Percentiles rank a stretch among this genome's conserved stretches.
phyloP scores from a whole-genome alignment of 2,329 filamentous ascomycete genomes.

The Alternaria arbusti region DNA sequence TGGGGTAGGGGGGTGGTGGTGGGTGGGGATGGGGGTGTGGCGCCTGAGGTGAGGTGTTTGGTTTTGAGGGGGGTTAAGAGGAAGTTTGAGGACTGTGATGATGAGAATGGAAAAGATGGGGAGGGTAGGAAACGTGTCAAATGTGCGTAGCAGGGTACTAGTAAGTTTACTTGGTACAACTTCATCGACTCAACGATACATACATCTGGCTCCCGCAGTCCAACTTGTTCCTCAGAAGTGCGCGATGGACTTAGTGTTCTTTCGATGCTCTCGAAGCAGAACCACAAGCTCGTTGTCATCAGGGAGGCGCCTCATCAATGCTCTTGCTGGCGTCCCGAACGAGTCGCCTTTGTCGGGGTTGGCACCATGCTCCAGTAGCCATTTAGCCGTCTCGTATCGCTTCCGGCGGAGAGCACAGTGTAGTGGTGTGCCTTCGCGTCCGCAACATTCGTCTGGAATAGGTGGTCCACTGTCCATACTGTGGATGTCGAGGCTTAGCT shows the following conservation, averaged over 20 bases:
- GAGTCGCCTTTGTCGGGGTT: conserved; percentile 9
- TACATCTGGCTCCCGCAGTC: not conserved
- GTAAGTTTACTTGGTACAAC: not conserved
- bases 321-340: not conserved
- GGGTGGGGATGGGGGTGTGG: not conserved
- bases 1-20: not conserved
- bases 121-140: not conserved
- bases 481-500: conserved; percentile 8
- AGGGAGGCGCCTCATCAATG: not conserved
- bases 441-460: not conserved
- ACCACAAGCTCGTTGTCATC: not conserved
- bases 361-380: conserved; percentile 16
- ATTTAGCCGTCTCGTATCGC: conserved; percentile 11
- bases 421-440: not conserved
- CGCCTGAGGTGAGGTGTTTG: not conserved
- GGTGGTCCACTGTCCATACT: not conserved
- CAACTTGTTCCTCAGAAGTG: not conserved
- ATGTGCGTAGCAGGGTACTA: not conserved
- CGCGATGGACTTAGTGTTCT: not conserved
- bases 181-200: not conserved
- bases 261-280: not conserved
- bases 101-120: no score
- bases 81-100: not conserved
- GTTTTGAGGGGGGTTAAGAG: not conserved
- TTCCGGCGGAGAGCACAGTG: conserved; percentile 8